A percentile compares a stretch with the other conserved stretches of the same genome.
These are phyloP conservation scores for Trichoderma polysporum DNA, from an alignment of 2,329 filamentous ascomycete genomes.

Conservation along the genomic window DNA sequence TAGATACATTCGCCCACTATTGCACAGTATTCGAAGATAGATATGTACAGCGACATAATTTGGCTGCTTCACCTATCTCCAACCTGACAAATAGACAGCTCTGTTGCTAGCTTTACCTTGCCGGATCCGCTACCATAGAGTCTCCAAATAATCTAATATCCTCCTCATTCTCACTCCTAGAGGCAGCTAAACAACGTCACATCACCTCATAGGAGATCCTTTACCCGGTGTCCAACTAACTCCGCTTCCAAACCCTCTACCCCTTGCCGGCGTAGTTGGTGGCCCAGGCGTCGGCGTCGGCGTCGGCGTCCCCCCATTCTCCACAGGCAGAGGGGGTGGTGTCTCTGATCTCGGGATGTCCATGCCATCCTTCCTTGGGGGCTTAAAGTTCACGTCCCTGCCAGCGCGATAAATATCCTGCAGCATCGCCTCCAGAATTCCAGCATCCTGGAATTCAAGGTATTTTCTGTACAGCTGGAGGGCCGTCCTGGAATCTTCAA, in stretches of 20 bases:
- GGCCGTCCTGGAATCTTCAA: slow-evolving; percentile 91
- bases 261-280: slow-evolving; percentile 49
- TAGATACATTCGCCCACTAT: background rate
- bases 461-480: slow-evolving; percentile 87
- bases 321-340: slow-evolving; percentile 50
- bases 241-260: slow-evolving; percentile 40
- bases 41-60: background rate
- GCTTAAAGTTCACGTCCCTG: slow-evolving; percentile 51
- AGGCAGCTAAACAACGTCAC: too few species aligned
- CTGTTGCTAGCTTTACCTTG: background rate
- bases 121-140: background rate
- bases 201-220: slow-evolving; percentile 38
- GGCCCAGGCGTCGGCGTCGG: slow-evolving; percentile 32
- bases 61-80: background rate
- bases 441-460: slow-evolving; percentile 82
- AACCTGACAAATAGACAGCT: background rate
- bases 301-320: slow-evolving; percentile 23
- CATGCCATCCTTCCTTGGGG: slow-evolving; percentile 48
- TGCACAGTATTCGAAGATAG: background rate
- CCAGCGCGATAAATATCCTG: slow-evolving; percentile 74
- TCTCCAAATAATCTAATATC: background rate
- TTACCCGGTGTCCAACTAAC: slow-evolving; percentile 49
- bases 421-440: slow-evolving; percentile 78
- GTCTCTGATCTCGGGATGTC: slow-evolving; percentile 51
- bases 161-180: background rate